Evolutionary conservation across 176 grass and related monocot species (phyloP).

Genomic region (Eleusine coracana): DNA sequence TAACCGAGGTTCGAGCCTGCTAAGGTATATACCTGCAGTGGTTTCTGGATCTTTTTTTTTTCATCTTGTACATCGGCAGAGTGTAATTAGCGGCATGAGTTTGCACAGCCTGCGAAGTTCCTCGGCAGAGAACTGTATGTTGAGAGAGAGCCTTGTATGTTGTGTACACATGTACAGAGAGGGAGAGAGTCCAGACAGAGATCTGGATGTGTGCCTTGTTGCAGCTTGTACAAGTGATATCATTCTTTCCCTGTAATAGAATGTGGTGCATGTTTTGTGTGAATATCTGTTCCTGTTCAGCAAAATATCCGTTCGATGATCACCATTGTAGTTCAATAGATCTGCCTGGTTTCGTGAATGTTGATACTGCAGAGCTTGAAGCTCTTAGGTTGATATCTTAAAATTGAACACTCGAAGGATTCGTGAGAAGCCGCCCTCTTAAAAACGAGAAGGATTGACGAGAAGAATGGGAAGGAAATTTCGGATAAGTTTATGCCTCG

Average conservation of each 20-base stretch:
- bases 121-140: slow-evolving; percentile 11
- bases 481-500: too few relatives aligned
- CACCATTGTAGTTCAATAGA: too few relatives aligned
- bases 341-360: background rate
- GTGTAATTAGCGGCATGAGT: slow-evolving; percentile 38
- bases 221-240: background rate
- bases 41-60: slow-evolving; percentile 11
- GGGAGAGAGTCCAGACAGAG: background rate
- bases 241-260: slow-evolving; percentile 19
- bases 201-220: background rate
- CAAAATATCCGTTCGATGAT: background rate
- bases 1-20: slow-evolving; percentile 60
- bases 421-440: too few relatives aligned
- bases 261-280: background rate
- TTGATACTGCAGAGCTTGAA: background rate
- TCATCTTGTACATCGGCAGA: slow-evolving; percentile 15
- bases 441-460: too few relatives aligned
- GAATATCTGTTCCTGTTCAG: background rate
- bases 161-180: background rate
- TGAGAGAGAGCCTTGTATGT: background rate
- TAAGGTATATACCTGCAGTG: slow-evolving; percentile 35
- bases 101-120: slow-evolving; percentile 9
- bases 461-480: too few relatives aligned
- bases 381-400: too few relatives aligned
- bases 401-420: too few relatives aligned